Base-by-base conservation (phyloP, 768 basidiomycete genomes). In the Paxillus ammoniavirescens region DNA sequence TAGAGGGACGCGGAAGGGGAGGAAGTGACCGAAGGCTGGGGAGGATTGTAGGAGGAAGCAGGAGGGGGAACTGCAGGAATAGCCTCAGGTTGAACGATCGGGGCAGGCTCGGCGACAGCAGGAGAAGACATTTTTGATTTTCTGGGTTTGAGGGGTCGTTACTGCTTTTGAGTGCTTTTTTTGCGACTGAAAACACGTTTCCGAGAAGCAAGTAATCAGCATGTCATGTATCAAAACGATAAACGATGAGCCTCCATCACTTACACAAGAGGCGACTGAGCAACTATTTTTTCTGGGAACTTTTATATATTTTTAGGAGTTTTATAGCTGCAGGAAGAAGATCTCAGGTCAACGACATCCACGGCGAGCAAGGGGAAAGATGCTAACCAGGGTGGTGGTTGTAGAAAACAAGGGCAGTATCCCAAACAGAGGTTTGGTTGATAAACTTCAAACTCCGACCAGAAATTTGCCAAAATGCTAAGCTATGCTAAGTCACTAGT, bases 1-100 rank as follows among this genome's bases (percentile, higher is more conserved):
- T 99, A 99, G 65, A 99, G 91, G 54, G 94, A 97, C 21, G 91
- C 91, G 49, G 91, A 92, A 21, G 91, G 90, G 54, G 87, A 78
- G 55, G 89, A 79, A 40, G 84, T 75, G 55, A 74, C 68, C n/a
- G 77, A 65, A n/a, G 66, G 59, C 49, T 76, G 70, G 33, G 84
- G 75, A 53, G 83, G 75, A 61, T 82, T 82, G 71, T 85, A 82
- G 38, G 77, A 67, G n/a, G 85, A 77, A 41, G 79, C 77, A 52
- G 79, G 70, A 17, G 65, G 54, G 36, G 77, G 70, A 42, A 74
- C 57, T 45, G 80, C 75, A 52, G 78, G 64, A 60, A 73, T 66
- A 57, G 77, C 73, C 61, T 81, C 78, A 42, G 80, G 74, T 58
- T 75, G 75, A 65, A 78, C 73, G 60, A 79, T 74, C 66, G 79